Base-by-base conservation (phyloP, 371 early-diverging fungal species). In the Apophysomyces variabilis region DNA sequence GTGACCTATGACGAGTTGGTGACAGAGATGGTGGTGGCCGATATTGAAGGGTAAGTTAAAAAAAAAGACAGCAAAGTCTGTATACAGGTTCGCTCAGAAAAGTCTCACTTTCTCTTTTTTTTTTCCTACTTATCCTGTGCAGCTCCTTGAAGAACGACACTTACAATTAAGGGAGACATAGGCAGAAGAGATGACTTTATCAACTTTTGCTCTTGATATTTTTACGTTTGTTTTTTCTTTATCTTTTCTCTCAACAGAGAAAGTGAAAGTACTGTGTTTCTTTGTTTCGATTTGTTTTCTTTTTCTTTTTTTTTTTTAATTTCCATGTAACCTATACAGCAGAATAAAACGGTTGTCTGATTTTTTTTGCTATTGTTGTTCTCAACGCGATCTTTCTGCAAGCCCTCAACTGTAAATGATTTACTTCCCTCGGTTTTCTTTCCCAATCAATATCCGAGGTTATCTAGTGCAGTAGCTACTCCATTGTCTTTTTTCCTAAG, bases 1-100 rank as follows among this genome's bases (percentile, higher is more conserved):
- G 84, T 88, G 54, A 68, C 71, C 14, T 89, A 86, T 75, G 89
- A 91, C 63, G 73, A 79, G 57, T 63, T 87, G 57, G 81, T 85
- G 36, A 71, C 71, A 58, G 87, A 86, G 67, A 86, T 86, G 87
- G 77, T 85, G 16, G 67, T 78, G 58, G 65, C 75, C n/a, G 85
- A 87, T 70, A 62, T 84, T 35, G 62, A 73, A 8, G 54, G 54
- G 54, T 50, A 50, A 50, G 54, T 26, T 18, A 0, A 26, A 3
- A 26, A 3, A 26, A 26, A 3, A 26, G 26, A 26, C 32, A 26
- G 32, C 32, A 26, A 26, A 3, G 32, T 26, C 3, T 1, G 32
- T 26, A 26, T 26, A 3, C 32, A 26, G 32, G 32, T 21, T n/a
- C 4, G 16, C 41, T 41, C 11, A 5, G 21, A 50, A 9, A 21